Conservation (phyloP, 306 rosid species). For the Quercus agrifolia region DNA sequence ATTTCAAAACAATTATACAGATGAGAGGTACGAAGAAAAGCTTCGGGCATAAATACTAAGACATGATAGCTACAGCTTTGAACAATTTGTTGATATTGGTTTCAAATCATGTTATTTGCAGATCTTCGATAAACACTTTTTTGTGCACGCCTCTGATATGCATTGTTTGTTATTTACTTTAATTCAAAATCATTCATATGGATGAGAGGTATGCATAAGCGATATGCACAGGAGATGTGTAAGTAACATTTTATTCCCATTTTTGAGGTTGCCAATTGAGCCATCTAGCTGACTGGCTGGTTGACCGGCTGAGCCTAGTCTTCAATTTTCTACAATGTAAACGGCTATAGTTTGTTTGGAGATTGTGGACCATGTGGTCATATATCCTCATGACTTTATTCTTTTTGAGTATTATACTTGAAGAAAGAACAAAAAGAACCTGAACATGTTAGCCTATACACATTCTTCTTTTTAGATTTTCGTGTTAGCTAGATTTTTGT, state of each 20-base stretch:
- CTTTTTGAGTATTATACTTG: not conserved
- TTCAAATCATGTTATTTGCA: not conserved
- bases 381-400: not conserved
- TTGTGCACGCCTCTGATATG: no score
- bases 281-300: not conserved
- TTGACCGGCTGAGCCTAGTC: not conserved
- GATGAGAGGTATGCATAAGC: no score
- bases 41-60: not conserved
- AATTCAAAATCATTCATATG: no score
- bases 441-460: slow-evolving; percentile 1
- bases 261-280: not conserved
- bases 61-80: not conserved
- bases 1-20: no score
- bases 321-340: not conserved
- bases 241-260: no score
- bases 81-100: not conserved
- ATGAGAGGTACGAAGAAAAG: not conserved
- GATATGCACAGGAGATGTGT: no score
- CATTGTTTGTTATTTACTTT: no score
- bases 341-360: not conserved
- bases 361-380: slow-evolving; percentile 21
- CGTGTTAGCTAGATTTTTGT: slow-evolving; percentile 12
- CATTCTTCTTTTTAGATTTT: slow-evolving; percentile 3
- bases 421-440: slow-evolving; percentile 24
- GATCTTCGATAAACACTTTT: no score